These are phyloP conservation scores for Chlorella sp. DNA, from an alignment of 139 green algal genomes.

Conservation along the genomic window DNA sequence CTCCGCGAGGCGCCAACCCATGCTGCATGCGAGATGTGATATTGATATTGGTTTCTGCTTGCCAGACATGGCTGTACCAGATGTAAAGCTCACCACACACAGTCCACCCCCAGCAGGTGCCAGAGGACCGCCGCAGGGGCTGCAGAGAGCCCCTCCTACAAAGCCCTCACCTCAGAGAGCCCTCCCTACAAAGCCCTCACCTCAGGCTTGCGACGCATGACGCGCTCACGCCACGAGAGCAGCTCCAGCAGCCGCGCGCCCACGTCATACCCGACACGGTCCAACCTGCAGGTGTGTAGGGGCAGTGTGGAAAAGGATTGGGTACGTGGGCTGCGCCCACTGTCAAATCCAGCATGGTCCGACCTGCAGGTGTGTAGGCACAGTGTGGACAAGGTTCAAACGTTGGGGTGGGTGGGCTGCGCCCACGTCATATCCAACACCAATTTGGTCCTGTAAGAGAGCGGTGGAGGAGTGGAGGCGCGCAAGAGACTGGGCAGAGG, in stretches of 20 bases:
- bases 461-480: no score
- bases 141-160: background rate
- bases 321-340: background rate
- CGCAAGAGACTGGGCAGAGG: no score
- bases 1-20: no score
- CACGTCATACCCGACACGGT: conserved; percentile 76
- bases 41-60: no score
- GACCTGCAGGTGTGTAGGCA: background rate
- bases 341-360: background rate
- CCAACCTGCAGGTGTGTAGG: conserved; percentile 54
- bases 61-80: no score
- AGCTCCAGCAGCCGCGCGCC: conserved; percentile 84
- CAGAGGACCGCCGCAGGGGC: no score
- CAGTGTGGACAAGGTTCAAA: background rate
- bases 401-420: background rate
- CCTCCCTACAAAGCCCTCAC: background rate
- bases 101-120: no score
- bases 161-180: background rate
- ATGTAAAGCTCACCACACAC: no score
- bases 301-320: background rate
- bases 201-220: conserved; percentile 25
- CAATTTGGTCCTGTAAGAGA: no score
- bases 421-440: no score
- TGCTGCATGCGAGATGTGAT: no score
- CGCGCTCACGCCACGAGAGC: conserved; percentile 73